Base-by-base conservation (phyloP, 257 asterid genomes). In the Penstemon newberryi region DNA sequence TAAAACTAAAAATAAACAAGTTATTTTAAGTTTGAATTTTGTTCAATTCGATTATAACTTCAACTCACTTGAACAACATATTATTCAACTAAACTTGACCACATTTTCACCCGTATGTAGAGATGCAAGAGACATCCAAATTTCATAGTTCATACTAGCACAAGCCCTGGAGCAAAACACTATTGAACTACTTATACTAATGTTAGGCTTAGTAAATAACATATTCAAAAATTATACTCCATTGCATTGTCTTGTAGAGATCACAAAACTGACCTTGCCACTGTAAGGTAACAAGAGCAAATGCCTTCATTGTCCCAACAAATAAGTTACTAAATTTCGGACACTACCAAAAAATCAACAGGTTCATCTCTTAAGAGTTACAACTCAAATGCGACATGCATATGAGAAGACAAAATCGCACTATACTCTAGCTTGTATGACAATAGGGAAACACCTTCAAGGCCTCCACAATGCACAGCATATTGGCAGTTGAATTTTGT, bases 361-460 rank as follows among this genome's bases (percentile, higher is more conserved):
- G 60, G 69, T 70, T 5, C 54, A 15, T 49, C 54, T 15, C 54
- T 49, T 46, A 37, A 43, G 55, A 56, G 60, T 52, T 54, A 64
- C 37, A 46, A 49, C 52, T 56, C 18, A 36, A 70, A 52, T 43
- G 2, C 18, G 18, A 15, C 18, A 15, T 15, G 0, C 46, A 59
- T 52, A 43, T 61, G 60, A 33, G 40, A 65, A 45, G 69, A 25
- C 58, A 65, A 80, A 70, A 47, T 41, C 11, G 65, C 62, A 36
- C 77, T 73, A 69, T 9, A 66, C 77, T 60, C 74, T 50, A 39
- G 73, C 73, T 56, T 60, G 42, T 54, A 54, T 25, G 70, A 66
- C 77, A 77, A 74, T 63, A 68, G 53, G 58, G 53, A 64, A 38
- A 43, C 41, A 41, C 66, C 38, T 25, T 56, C 56, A 19, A 41